Base-by-base conservation (phyloP, 2,329 filamentous ascomycete species). In the Neoascochyta sp. region DNA sequence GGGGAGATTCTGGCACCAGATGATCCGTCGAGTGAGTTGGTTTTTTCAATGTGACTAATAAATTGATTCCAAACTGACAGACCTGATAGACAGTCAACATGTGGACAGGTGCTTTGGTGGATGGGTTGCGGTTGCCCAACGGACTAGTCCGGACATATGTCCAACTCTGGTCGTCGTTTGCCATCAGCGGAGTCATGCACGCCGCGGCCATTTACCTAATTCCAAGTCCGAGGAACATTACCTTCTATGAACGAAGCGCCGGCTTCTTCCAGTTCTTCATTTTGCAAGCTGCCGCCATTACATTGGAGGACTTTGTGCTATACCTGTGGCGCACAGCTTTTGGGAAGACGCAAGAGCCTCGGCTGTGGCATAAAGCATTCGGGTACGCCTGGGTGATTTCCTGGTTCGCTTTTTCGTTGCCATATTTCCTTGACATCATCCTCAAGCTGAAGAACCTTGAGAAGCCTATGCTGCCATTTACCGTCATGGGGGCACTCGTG, bases 1-100 rank as follows among this genome's bases (percentile, higher is more conserved):
- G 41, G 41, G 38, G 9, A 5, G 16, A 17, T 39, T 36, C 18
- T 45, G 41, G 41, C 41, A 45, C 16, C 41, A 45, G 25, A 22
- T 23, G 25, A 24, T 43, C 7, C 26, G 37, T 8, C 23, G 21
- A 14, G 37, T 43, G 28, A 19, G 25, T 24, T 16, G 14, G 4
- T 27, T n/a, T 13, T 8, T 11, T 21, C 8, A 8, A 10, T 13
- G 9, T 10, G 18, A 20, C 10, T 20, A 10, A 20, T 20, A 20
- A 20, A 7, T 7, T 20, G 18, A 10, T 20, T 7, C 7, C 7
- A 20, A 20, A 20, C 18, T 20, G 18, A 20, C 18, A n/a, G n/a
- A 7, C 18, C 18, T 10, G 7, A 20, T 10, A 20, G 18, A 7
- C 18, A 20, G 20, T 39, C 9, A 31, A 37, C 5, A 21, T 16